Conservation (phyloP, 208 protist species). For the Leishmania arabica region DNA sequence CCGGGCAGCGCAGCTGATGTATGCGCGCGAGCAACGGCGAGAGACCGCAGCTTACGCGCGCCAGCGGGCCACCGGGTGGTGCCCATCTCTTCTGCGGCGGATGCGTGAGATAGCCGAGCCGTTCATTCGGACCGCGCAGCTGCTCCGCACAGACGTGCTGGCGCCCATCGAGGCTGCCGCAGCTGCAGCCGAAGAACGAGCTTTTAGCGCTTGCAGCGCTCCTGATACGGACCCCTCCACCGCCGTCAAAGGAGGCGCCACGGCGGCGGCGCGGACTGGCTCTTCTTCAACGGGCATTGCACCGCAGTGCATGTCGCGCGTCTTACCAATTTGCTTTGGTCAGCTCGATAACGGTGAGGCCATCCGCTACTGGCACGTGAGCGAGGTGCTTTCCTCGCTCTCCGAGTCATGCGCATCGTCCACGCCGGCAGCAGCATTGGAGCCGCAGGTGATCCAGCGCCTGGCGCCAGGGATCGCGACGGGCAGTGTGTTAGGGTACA, state of each 20-base stretch:
- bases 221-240: neutral
- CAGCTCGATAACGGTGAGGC: slow-evolving; percentile 59
- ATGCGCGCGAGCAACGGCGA: slow-evolving; percentile 33
- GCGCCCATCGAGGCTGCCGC: slow-evolving; percentile 15
- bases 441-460: slow-evolving; percentile 30
- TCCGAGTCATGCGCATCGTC: slow-evolving; percentile 25
- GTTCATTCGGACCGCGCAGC: slow-evolving; percentile 65
- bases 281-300: neutral
- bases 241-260: neutral
- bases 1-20: slow-evolving; percentile 32
- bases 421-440: slow-evolving; percentile 3
- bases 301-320: slow-evolving; percentile 6
- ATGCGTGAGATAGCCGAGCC: slow-evolving; percentile 71
- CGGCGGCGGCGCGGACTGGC: neutral
- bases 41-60: slow-evolving; percentile 30
- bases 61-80: slow-evolving; percentile 36
- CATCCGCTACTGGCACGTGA: slow-evolving; percentile 55
- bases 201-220: neutral
- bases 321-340: slow-evolving; percentile 61
- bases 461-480: slow-evolving; percentile 8
- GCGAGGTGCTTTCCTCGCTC: slow-evolving; percentile 44
- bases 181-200: neutral
- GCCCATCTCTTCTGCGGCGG: slow-evolving; percentile 49
- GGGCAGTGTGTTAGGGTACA: slow-evolving; percentile 27
- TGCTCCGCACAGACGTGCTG: slow-evolving; percentile 68